Base-by-base conservation (phyloP, 2,329 filamentous ascomycete species). In the Nigrospora oryzae region DNA sequence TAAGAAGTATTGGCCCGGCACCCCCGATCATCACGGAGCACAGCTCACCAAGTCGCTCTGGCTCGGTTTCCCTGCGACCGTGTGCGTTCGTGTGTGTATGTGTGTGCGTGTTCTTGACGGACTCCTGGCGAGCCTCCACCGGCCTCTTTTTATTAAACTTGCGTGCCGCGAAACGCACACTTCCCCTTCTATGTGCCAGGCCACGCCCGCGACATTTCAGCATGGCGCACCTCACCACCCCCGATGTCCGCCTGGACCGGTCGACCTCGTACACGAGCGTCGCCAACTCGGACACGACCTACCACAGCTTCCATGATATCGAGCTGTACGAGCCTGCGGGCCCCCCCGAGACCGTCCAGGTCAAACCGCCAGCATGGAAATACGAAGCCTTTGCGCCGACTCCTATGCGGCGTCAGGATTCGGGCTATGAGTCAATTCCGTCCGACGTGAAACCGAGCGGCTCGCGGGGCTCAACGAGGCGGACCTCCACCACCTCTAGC, bases 401-500 rank as follows among this genome's bases (percentile, higher is more conserved):
- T 12, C 57, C 65, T 0, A 77, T 79, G 65, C 68, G 69, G 41
- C 69, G 77, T 13, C 74, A 78, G 48, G 76, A 81, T 55, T 80
- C 77, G 0, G 77, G 77, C 32, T 80, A 81, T 52, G 75, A 75
- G 53, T 79, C 76, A 3, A 66, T 69, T 38, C 59, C 62, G 10
- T 65, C 69, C 2, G 63, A 61, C 17, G 62, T 61, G n/a, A 69
- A 67, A 13, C 52, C 55, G 5, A 63, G 62, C 10, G 59, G 58
- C 14, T 72, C 70, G 3, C 58, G 56, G 5, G 54, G 57, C 14
- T 59, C 57, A 33, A 51, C 52, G 10, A 55, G 52, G 14, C 55
- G 58, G 32, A 53, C 53, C 13, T 60, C 64, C 5, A 49, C 56
- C 10, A 51, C 52, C 10, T 62, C 61, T 8, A 50, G 57, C 7